Evolutionary conservation across 2,329 filamentous ascomycete genomes (phyloP).

Genomic region (Basipetospora chlamydospora): DNA sequence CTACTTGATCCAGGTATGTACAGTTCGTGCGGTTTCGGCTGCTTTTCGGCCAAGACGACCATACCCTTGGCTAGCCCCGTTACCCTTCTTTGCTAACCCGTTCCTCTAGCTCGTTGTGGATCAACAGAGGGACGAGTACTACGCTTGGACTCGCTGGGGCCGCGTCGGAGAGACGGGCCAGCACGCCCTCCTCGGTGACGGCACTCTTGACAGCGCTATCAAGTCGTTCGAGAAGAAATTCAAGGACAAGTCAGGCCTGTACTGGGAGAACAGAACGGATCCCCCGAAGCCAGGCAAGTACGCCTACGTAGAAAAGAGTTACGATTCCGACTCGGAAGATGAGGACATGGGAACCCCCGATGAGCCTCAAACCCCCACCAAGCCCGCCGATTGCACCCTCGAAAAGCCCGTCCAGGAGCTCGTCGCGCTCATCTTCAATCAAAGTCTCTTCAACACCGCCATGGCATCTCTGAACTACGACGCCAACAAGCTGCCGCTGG

Average conservation of each 20-base stretch:
- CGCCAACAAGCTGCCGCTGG: constrained; percentile 62
- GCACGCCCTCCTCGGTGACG: constrained; percentile 25
- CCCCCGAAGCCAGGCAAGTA: constrained; percentile 56
- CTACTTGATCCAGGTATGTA: constrained; percentile 53
- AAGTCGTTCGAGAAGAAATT: constrained; percentile 46
- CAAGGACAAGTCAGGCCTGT: constrained; percentile 43
- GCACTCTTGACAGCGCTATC: constrained; percentile 27
- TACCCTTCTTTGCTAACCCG: constrained; percentile 1
- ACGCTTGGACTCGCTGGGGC: constrained; percentile 65
- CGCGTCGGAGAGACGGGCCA: constrained; percentile 52
- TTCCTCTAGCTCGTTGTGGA: background rate
- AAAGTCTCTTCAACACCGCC: constrained; percentile 50
- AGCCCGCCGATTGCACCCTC: constrained; percentile 21
- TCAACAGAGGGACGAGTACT: background rate
- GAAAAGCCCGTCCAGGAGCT: constrained; percentile 47
- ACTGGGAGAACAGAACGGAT: constrained; percentile 36
- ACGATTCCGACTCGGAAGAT: constrained; percentile 53
- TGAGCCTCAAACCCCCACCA: constrained; percentile 17
- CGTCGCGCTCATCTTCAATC: constrained; percentile 74
- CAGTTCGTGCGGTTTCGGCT: too few species aligned
- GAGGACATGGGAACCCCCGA: constrained; percentile 26
- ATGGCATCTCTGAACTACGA: constrained; percentile 59
- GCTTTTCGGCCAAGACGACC: too few species aligned
- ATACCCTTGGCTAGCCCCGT: background rate
- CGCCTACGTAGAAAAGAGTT: constrained; percentile 66